Conservation (phyloP, 139 green algal genomes). For the Chlamydomonas asymmetrica region DNA sequence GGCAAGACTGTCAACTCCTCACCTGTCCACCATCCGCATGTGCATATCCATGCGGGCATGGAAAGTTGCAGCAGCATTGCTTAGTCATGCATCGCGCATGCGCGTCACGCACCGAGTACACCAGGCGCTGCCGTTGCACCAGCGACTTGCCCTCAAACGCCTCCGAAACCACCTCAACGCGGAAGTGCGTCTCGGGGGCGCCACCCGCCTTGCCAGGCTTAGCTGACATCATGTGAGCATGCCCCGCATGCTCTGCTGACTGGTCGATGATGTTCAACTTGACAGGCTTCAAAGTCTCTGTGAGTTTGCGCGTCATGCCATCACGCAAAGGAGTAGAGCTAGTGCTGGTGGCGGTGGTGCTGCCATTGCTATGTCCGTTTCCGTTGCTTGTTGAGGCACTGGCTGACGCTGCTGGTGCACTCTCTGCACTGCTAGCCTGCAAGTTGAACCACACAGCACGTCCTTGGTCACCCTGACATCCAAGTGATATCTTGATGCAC, state of each 20-base stretch:
- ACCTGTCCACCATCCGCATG: no score
- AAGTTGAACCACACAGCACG: no score
- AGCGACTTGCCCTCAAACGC: slow-evolving; percentile 36
- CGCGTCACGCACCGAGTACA: slow-evolving; percentile 50
- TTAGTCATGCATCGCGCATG: no score
- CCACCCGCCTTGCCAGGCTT: slow-evolving; percentile 30
- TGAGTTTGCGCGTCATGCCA: slow-evolving; percentile 39
- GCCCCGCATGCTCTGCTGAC: slow-evolving; percentile 33
- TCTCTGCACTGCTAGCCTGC: no score
- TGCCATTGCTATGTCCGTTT: slow-evolving; percentile 10
- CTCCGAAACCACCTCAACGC: slow-evolving; percentile 34
- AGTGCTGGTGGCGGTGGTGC: background rate
- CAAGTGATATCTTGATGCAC: no score
- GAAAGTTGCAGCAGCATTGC: no score
- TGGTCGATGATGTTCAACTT: slow-evolving; percentile 35
- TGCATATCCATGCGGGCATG: no score
- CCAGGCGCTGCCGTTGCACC: slow-evolving; percentile 41
- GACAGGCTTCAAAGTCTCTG: slow-evolving; percentile 25
- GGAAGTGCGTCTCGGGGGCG: slow-evolving; percentile 49
- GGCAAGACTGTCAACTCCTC: no score
- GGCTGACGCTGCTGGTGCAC: no score
- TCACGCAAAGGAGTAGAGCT: slow-evolving; percentile 36
- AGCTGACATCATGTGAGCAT: slow-evolving; percentile 20
- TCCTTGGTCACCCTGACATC: no score
- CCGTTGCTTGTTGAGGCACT: background rate